Base-by-base conservation (phyloP, 441 rosid species). In the Heliophila coronopifolia region DNA sequence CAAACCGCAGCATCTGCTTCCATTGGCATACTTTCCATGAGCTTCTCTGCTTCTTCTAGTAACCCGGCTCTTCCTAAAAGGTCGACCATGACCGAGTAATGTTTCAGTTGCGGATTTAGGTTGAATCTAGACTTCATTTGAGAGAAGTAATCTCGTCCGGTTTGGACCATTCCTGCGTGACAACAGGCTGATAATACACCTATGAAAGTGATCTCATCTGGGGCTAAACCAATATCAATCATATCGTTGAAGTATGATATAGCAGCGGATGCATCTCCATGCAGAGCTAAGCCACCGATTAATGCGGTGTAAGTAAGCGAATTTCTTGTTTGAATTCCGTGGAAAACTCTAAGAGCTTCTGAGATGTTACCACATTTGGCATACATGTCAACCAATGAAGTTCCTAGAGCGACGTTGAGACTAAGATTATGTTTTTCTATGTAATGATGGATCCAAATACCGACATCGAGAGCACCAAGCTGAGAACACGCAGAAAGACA, bases 401-500 rank as follows among this genome's bases (percentile, higher is more conserved):
- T 90, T 47, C 89, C 95, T 54, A 90, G 25, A 0, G 76, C 78
- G 65, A 81, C 86, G 54, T 77, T 76, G 35, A 80, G 51, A 44
- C 70, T 24, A 63, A 86, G 67, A 54, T 70, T 70, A 39, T 78
- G 70, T 52, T 59, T 83, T 63, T 76, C 56, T 15, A 83, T 69
- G 49, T 77, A 90, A 24, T 66, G 83, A 58, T 90, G 94, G 65
- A 80, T 71, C 97, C 94, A 90, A 30, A 80, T 68, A 47, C 97
- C 95, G 14, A 72, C 61, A 17, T 81, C 91, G 39, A 81, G 91
- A 17, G 83, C 90, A 50, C 94, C 95, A 44, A 89, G 83, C 54
- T 81, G 91, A 15, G 91, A 79, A 69, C 95, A 86, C 3, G 88
- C 97, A 43, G 85, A 79, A 57, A 90, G 73, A 68, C 95, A 86